Conservation (phyloP, 1,284 basidiomycete genomes). For the Ceratobasidium sp. region DNA sequence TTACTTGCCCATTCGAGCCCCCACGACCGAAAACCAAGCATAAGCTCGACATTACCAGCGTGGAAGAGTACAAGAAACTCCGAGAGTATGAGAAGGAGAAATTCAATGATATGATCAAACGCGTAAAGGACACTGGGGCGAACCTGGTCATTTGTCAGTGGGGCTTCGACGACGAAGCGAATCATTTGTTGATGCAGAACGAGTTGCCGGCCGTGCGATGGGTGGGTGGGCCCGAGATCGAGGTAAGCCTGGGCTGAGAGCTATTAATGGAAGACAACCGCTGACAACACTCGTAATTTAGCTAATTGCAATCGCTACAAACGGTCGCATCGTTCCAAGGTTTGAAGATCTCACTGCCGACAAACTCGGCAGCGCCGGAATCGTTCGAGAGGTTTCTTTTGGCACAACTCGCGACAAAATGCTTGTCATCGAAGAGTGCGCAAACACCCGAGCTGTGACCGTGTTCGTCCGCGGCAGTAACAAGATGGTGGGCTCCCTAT, state of each 20-base stretch:
- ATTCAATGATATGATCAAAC: conserved; percentile 96
- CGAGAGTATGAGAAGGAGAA: conserved; percentile 96
- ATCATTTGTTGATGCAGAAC: conserved; percentile 97
- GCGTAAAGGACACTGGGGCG: conserved; percentile 97
- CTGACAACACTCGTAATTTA: conserved; percentile 53
- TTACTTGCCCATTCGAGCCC: conserved; percentile 99
- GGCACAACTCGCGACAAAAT: conserved; percentile 99
- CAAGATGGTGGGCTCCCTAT: conserved; percentile 82
- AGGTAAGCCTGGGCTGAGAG: conserved; percentile 64
- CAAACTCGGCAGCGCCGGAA: conserved; percentile 92
- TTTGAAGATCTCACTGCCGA: conserved; percentile 94
- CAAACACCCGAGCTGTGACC: conserved; percentile 95
- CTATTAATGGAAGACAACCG: conserved; percentile 38
- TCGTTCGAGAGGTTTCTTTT: conserved; percentile 94
- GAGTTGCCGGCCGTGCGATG: conserved; percentile 97
- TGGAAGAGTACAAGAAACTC: conserved; percentile 98
- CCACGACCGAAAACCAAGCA: conserved; percentile 99
- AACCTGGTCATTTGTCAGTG: conserved; percentile 99
- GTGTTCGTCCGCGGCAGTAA: conserved; percentile 98
- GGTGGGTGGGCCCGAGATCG: conserved; percentile 99
- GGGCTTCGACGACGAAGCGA: conserved; percentile 99
- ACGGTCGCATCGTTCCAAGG: conserved; percentile 96
- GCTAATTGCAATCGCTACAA: conserved; percentile 98
- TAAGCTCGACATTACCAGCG: conserved; percentile 96
- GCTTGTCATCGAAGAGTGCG: conserved; percentile 98